Evolutionary conservation across 805 yeast species (phyloP).

Genomic region (Ogataea neopini): DNA sequence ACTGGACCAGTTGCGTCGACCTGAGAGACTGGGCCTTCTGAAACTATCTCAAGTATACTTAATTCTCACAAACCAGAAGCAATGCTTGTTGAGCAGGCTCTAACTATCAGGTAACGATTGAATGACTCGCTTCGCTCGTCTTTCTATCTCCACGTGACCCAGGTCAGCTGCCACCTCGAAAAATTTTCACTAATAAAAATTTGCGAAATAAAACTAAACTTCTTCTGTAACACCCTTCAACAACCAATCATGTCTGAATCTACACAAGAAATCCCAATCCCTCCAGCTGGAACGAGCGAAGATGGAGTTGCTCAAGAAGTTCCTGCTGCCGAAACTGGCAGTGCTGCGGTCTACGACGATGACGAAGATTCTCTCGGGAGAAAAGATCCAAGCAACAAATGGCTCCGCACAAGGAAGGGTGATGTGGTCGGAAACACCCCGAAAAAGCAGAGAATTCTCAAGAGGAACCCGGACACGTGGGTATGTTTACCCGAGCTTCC

Average conservation of each 20-base stretch:
- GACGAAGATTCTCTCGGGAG: constrained; percentile 15
- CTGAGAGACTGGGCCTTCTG: too few relatives aligned
- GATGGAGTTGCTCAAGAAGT: constrained; percentile 13
- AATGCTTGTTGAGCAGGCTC: too few relatives aligned
- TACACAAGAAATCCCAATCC: background rate
- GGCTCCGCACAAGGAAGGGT: constrained; percentile 31
- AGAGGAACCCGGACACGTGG: constrained; percentile 49
- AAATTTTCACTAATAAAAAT: background rate
- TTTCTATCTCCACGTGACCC: background rate
- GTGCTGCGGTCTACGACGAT: constrained; percentile 7
- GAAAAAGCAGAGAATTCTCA: constrained; percentile 32
- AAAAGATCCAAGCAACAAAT: constrained; percentile 21
- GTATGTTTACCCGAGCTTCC: constrained; percentile 43
- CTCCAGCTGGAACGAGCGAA: constrained; percentile 1
- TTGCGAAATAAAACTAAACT: background rate
- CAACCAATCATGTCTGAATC: constrained; percentile 3
- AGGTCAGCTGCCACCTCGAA: background rate
- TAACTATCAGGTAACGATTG: too few relatives aligned
- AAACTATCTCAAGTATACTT: too few relatives aligned
- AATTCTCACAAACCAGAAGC: too few relatives aligned
- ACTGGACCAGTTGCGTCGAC: too few relatives aligned
- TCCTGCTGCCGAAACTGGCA: constrained; percentile 9
- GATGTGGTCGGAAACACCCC: constrained; percentile 29
- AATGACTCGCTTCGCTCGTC: too few relatives aligned
- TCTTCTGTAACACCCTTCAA: too few relatives aligned